Base-by-base conservation (phyloP, 108 stramenopile genomes). In the Skeletonema potamos region DNA sequence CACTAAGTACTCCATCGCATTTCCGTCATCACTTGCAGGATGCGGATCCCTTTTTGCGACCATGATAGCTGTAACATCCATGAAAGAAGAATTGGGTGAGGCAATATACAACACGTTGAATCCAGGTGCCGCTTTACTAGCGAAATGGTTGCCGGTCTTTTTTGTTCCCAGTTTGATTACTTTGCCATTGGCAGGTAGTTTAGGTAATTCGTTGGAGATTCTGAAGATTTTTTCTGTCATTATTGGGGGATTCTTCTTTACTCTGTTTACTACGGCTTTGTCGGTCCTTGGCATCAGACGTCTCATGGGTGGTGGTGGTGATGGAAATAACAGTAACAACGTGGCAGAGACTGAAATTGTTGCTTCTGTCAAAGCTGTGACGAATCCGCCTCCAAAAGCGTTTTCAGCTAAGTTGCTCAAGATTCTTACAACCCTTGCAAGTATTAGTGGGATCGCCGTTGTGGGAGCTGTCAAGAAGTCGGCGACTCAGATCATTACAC, bases 161-260 rank as follows among this genome's bases (percentile, higher is more conserved):
- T 81, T 81, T 65, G 72, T 81, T 9, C 80, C 80, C 11, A 64
- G 60, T 62, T 65, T 81, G 75, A 72, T 81, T 22, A 81, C 75
- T 0, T 36, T 81, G 70, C 80, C 80, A 8, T 81, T 81, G 75
- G 80, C 80, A 27, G 65, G 64, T 60, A 66, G 75, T 20, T 32
- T 81, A 27, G 80, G 75, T 4, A 72, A 58, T 9, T 54, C 33
- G 24, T 37, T 36, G 18, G 11, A 92, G 87, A 59, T 89, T 34
- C 64, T 72, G n/a, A 90, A 89, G 72, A 72, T 88, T 11, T 58
- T 89, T 9, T 37, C 72, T 6, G 84, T 90, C 0, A 84, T 86
- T 27, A 72, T 80, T 18, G 70, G 87, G 28, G 92, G 92, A 20
- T 90, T 89, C 46, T 51, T 85, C 26, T 93, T 86, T 65, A 84